Evolutionary conservation across 1,139 yeast genomes (phyloP).

Genomic region (Taphrina flavorubra): DNA sequence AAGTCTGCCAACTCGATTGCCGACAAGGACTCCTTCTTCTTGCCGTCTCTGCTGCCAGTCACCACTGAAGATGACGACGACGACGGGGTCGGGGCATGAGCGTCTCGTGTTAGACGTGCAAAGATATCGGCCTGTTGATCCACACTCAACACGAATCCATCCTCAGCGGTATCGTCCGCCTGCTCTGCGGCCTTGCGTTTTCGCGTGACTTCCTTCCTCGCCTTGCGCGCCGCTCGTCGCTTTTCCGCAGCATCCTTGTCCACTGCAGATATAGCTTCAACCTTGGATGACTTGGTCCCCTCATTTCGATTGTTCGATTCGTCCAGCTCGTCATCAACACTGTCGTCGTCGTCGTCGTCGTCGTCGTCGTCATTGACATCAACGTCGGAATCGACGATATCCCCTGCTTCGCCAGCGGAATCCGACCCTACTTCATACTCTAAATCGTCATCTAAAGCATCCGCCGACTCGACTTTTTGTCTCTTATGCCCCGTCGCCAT

Average conservation of each 20-base stretch:
- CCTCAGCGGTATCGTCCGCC: background rate
- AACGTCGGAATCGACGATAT: slow-evolving; percentile 13
- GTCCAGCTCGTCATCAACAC: background rate
- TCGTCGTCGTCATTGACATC: slow-evolving; percentile 7
- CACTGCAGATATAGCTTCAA: background rate
- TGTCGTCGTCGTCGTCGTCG: background rate
- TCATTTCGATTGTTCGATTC: background rate
- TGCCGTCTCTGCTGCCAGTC: too few relatives aligned
- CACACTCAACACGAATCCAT: background rate
- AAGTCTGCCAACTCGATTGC: slow-evolving; percentile 23
- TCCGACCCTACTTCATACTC: slow-evolving; percentile 38
- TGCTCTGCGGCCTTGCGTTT: slow-evolving; percentile 22
- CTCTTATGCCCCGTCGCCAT: background rate
- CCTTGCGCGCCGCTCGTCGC: slow-evolving; percentile 23
- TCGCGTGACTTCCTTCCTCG: slow-evolving; percentile 13
- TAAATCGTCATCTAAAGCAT: slow-evolving; percentile 34
- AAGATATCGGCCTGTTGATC: slow-evolving; percentile 35
- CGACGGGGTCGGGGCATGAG: background rate
- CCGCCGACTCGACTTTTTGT: slow-evolving; percentile 30
- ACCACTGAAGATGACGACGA: background rate
- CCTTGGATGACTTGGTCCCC: background rate
- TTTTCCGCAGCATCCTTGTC: slow-evolving; percentile 14
- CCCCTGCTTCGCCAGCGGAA: slow-evolving; percentile 25
- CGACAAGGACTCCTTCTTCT: background rate
- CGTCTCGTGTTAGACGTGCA: slow-evolving; percentile 16